Evolutionary conservation across 208 protist species (phyloP), one percentile per base, ranked within the genome.

Genomic region (Acanthamoeba comandoni): DNA sequence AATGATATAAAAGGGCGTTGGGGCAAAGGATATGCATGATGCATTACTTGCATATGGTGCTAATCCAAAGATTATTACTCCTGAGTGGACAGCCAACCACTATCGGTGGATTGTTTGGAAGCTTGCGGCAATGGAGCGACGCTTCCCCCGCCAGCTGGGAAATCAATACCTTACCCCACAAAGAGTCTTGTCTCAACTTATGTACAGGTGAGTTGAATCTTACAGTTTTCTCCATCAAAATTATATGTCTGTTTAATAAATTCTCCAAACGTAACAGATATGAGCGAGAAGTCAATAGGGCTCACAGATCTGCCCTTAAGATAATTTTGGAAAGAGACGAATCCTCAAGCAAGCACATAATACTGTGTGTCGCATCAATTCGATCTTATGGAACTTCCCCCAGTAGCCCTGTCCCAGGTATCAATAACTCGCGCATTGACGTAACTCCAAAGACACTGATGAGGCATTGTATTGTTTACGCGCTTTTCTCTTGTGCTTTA

Each of bases 41-140:
- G 73, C 62, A 4, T 53, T 84, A 22, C 11, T 62, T 48, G 73
- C 73, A 9, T 84, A 53, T 53, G 73, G 73, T 12, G 73, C 73
- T 24, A 84, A 84, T 19, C 73, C 73, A n/a, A 84, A 60, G 22
- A 57, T 84, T 13, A 84, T 84, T 8, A 35, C 29, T 22, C 73
- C n/a, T 48, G 79, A 88, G 58, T 88, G 79, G 79, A 70, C 58
- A 17, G 57, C n/a, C 31, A 88, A 88, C 31, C 79, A 88, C 79
- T 88, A 88, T 26, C 52, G 79, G 15, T 88, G 79, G 79, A 70
- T 88, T 17, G 79, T 88, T 4, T 88, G 79, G 79, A 88, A 88
- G 58, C 31, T 88, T 39, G 79, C 79, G 22, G 15, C 39, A 35
- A 88, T 88, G 79, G 79, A 88, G 29, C 79, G 79, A 8, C 24